Evolutionary conservation across 306 rosid genomes (phyloP), one percentile per base, ranked within the genome.

Genomic region (Elaeagnus macrophylla): DNA sequence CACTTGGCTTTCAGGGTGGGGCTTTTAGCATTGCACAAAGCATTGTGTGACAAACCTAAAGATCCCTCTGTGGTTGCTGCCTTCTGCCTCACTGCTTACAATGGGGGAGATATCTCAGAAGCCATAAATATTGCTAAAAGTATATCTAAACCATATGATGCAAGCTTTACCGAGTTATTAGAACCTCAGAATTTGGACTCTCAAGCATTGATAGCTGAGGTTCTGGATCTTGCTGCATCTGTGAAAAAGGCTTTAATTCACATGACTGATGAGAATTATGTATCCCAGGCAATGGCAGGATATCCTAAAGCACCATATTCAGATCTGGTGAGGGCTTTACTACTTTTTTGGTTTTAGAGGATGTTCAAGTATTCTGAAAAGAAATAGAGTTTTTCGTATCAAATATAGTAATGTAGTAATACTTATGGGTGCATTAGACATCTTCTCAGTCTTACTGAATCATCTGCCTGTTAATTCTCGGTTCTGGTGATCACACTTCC

Each of bases 261-360:
- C 59, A 83, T 86, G 97, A 86, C 88, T 8, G 79, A 81, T 59
- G 80, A 70, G 70, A 76, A 71, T 38, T 70, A 61, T 37, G 83
- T 86, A 52, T 80, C 97, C 37, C 84, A 53, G 71, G 95, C 95
- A 7, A 66, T 86, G 95, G 73, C 71, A 47, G 78, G 48, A 57
- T 81, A 79, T 72, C 81, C 94, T 56, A 65, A 81, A 68, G 95
- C 97, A 53, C 97, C 95, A 19, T 57, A 47, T 56, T 83, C 94
- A 20, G 91, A 90, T 72, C 55, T 83, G 72, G 95, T 90, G 48
- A 68, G 82, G 55, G 35, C 39, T 1, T 38, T 41, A 61, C 17
- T 25, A 5, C 9, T 52, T 53, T 13, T 15, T 15, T 35, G 15
- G 6, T 12, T 12, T 32, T 7, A 42, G 35, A 13, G n/a, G n/a